Evolutionary conservation across 2,329 filamentous ascomycete genomes (phyloP), one percentile per base, ranked within the genome.

Genomic region (Alternaria longipes): DNA sequence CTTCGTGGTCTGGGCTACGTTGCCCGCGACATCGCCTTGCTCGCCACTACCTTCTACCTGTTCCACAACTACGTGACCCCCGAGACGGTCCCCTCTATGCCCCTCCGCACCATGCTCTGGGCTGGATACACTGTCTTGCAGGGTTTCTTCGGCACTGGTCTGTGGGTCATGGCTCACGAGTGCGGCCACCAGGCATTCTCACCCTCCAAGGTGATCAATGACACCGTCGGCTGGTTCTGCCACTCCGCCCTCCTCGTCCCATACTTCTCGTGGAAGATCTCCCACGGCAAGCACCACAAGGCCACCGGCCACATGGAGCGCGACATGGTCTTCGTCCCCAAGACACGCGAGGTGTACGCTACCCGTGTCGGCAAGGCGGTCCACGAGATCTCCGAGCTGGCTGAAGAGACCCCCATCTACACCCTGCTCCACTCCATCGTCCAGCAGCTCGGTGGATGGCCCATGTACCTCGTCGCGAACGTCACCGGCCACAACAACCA

Each of bases 181-280:
- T 99, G 95, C 79, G 95, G 95, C 69, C 95, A 99, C 83, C 92
- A 95, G 80, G 90, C 95, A 63, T 98, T 99, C 85, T 98, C 95
- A 44, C 84, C 91, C n/a, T 97, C 92, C 74, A 94, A 92, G 84
- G 83, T 88, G 11, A 82, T 97, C 78, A 98, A 98, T 84, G 93
- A 98, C 81, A 88, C 91, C 26, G 93, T 95, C 60, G 94, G 94
- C 74, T 97, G 92, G 92, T 80, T 97, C 78, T 88, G 92, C 72
- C 94, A 98, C 84, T 97, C 94, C 38, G 81, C 89, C 45, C 88
- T 97, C 40, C 85, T 97, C 58, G 94, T 99, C 50, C 95, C 95
- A 22, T 99, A 98, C 85, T 99, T 97, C 85, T 97, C 93, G 78
- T 99, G 95, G 95, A 97, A 99, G 84, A 94, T 98, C 82, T 97